phyloP scores from a whole-genome alignment of 1,139 yeast genomes.

The Komagataea norvegica region DNA sequence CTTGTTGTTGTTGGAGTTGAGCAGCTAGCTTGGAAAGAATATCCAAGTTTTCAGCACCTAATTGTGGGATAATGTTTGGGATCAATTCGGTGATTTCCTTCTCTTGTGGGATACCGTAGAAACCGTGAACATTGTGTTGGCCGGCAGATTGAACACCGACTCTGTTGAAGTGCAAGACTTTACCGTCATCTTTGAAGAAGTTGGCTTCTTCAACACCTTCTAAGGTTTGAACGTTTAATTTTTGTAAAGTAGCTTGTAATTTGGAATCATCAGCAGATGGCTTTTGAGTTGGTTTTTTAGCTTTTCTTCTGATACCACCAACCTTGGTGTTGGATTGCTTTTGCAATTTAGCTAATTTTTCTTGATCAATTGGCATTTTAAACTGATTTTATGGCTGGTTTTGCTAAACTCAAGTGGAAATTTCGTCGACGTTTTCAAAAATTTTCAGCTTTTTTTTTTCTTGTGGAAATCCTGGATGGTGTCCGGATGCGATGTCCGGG shows the following conservation, averaged over 20 bases:
- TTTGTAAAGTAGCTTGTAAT: slow-evolving; percentile 84
- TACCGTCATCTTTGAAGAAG: slow-evolving; percentile 96
- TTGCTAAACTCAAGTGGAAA: not conserved
- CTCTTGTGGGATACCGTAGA: slow-evolving; percentile 94
- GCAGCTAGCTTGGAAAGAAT: slow-evolving; percentile 88
- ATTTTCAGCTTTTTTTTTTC: slow-evolving; percentile 10
- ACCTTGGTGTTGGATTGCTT: slow-evolving; percentile 70
- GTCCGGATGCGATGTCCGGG: slow-evolving; percentile 13
- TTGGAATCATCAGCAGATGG: slow-evolving; percentile 81
- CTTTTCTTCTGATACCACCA: slow-evolving; percentile 85
- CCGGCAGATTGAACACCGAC: slow-evolving; percentile 94
- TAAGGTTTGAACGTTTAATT: slow-evolving; percentile 84
- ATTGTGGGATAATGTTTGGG: slow-evolving; percentile 92
- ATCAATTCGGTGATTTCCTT: slow-evolving; percentile 89
- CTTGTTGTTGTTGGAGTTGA: slow-evolving; percentile 65
- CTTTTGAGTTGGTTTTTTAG: slow-evolving; percentile 48
- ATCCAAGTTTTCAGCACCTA: slow-evolving; percentile 94
- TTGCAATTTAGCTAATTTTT: slow-evolving; percentile 80
- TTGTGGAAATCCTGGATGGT: slow-evolving; percentile 4
- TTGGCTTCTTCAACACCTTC: slow-evolving; percentile 94
- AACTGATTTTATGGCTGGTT: not conserved
- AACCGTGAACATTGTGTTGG: slow-evolving; percentile 87
- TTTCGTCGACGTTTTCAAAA: slow-evolving; percentile 13
- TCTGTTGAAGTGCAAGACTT: slow-evolving; percentile 91
- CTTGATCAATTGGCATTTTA: slow-evolving; percentile 80